Evolutionary conservation across 2,329 filamentous ascomycete genomes (phyloP), one percentile per base, ranked within the genome.

Genomic region (Aureobasidium sp.): DNA sequence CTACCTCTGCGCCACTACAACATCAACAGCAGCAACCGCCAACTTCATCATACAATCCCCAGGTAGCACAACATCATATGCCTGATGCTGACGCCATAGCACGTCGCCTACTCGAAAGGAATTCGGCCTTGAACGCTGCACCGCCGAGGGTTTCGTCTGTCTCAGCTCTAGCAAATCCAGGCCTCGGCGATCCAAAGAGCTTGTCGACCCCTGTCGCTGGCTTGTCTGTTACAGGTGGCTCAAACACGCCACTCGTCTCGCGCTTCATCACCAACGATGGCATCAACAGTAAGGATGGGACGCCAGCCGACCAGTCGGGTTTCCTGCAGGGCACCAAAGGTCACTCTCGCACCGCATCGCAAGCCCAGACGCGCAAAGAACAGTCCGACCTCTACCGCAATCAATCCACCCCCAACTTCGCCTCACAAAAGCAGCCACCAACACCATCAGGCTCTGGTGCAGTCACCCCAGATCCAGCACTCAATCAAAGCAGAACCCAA

Each of bases 61-160:
- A 59, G 5, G 32, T 29, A n/a, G 41, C 45, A 11, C 64, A 49
- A 21, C 39, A 50, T 10, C 59, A 57, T 39, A 71, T 72, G 29
- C 73, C 75, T 39, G 85, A 86, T 68, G 86, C 84, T 63, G 83
- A 86, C 67, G 83, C 86, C 64, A 81, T 89, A 57, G 89, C 87
- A 7, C 86, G 86, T 34, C 81, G 86, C 63, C 74, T 90, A 41
- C 78, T 91, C 2, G 83, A 87, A 69, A 81, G 87, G 66, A 84
- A 79, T 10, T 81, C 84, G 0, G 85, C 85, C 5, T 79, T 84
- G 64, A 79, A 82, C 64, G 81, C 83, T 3, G 62, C 63, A 5
- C 83, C 86, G 39, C 86, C 85, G 42, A 80, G 86, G 69, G 87
- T 88, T 81, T 86, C 85, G 8, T 76, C 80, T 63, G 81, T 87